These are phyloP conservation scores for Meira nashicola DNA, from an alignment of 1,284 basidiomycete genomes.

Conservation along the genomic window DNA sequence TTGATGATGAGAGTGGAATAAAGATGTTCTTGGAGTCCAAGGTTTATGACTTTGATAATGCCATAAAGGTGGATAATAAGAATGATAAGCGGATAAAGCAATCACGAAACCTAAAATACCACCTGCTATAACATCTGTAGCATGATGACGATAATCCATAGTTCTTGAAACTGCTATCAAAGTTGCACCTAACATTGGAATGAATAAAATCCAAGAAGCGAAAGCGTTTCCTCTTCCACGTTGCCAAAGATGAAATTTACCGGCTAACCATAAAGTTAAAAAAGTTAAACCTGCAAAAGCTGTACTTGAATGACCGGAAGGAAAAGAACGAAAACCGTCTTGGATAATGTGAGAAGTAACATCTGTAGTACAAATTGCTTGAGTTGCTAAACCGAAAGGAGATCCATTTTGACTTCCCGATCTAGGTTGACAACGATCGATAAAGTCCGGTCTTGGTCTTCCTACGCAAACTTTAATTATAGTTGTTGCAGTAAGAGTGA, in stretches of 20 bases:
- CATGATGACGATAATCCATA: constrained; percentile 56
- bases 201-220: constrained; percentile 76
- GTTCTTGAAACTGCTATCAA: constrained; percentile 69
- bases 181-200: constrained; percentile 72
- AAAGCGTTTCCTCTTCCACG: constrained; percentile 68
- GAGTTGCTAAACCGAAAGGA: constrained; percentile 67
- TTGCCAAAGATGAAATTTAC: constrained; percentile 88
- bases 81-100: constrained; percentile 61
- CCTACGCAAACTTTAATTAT: constrained; percentile 75
- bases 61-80: constrained; percentile 33
- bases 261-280: constrained; percentile 69
- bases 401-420: constrained; percentile 61
- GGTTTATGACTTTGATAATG: constrained; percentile 33
- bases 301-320: constrained; percentile 85
- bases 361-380: constrained; percentile 68
- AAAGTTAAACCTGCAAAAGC: constrained; percentile 90
- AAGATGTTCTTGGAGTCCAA: constrained; percentile 13
- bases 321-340: constrained; percentile 66
- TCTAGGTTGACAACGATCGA: constrained; percentile 71
- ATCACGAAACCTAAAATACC: constrained; percentile 68
- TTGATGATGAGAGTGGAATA: too few relatives aligned
- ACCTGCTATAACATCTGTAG: constrained; percentile 69
- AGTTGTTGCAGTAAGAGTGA: constrained; percentile 78
- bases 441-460: constrained; percentile 64
- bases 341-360: constrained; percentile 18